phyloP scores from a whole-genome alignment of 306 rosid species.

The Alnus glutinosa region DNA sequence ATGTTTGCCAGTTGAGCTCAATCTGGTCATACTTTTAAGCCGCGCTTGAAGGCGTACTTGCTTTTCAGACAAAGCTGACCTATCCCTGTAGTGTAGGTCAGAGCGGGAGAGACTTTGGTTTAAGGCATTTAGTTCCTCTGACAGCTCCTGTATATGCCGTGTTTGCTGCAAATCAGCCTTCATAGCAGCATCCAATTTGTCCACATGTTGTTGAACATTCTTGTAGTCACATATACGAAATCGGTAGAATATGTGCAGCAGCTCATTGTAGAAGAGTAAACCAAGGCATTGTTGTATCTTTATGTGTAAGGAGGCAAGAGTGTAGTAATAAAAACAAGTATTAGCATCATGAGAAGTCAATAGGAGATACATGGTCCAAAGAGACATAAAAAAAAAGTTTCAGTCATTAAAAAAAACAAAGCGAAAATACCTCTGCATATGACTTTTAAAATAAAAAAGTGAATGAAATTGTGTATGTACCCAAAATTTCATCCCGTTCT shows the following conservation, averaged over 20 bases:
- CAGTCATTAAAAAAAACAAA: neutral
- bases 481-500: neutral
- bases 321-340: slow-evolving; percentile 6
- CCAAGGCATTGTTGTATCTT: slow-evolving; percentile 79
- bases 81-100: slow-evolving; percentile 78
- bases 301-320: slow-evolving; percentile 28
- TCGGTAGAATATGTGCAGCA: slow-evolving; percentile 86
- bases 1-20: slow-evolving; percentile 51
- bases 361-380: neutral
- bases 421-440: neutral
- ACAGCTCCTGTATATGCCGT: slow-evolving; percentile 60
- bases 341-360: slow-evolving; percentile 22
- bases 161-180: slow-evolving; percentile 75
- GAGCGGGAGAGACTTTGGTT: slow-evolving; percentile 83
- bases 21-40: slow-evolving; percentile 48
- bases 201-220: slow-evolving; percentile 85
- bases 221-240: slow-evolving; percentile 92
- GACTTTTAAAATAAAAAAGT: too few relatives aligned
- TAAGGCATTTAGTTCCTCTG: slow-evolving; percentile 67
- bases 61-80: slow-evolving; percentile 78
- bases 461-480: neutral
- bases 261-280: slow-evolving; percentile 82
- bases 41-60: slow-evolving; percentile 68
- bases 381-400: neutral
- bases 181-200: slow-evolving; percentile 90